phyloP scores from a whole-genome alignment of 2,329 filamentous ascomycete genomes.

The Alternaria sp. region DNA sequence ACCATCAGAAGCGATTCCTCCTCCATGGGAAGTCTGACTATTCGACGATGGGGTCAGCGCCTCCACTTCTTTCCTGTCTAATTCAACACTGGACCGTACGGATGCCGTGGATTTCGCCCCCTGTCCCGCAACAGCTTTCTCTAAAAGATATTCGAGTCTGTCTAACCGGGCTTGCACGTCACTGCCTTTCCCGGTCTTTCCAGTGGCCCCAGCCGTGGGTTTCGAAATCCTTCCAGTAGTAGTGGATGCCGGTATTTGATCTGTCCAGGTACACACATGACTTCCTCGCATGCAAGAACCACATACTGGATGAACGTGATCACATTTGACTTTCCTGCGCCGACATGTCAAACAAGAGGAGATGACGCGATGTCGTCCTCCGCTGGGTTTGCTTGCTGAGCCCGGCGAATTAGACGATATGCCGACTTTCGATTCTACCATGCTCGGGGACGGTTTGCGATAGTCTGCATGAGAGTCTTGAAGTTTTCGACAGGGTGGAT shows the following conservation, averaged over 20 bases:
- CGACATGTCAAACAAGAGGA: conserved; percentile 49
- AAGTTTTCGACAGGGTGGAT: conserved; percentile 21
- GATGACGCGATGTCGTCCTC: conserved; percentile 46
- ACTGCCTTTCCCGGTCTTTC: conserved; percentile 32
- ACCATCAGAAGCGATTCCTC: conserved; percentile 46
- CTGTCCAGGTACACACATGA: conserved; percentile 47
- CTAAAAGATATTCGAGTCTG: conserved; percentile 45
- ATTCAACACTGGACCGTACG: conserved; percentile 24
- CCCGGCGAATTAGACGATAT: conserved; percentile 33
- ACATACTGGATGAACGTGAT: conserved; percentile 48
- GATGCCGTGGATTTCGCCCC: conserved; percentile 16
- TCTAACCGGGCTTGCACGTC: conserved; percentile 48
- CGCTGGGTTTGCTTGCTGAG: conserved; percentile 31
- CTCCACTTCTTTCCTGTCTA: conserved; percentile 31
- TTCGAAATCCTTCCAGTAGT: conserved; percentile 37
- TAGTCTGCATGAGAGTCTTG: conserved; percentile 11
- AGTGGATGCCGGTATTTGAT: conserved; percentile 29
- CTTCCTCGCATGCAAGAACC: conserved; percentile 47
- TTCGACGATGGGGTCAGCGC: conserved; percentile 39
- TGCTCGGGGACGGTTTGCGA: conserved; percentile 14
- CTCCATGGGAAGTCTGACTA: conserved; percentile 42
- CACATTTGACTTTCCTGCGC: conserved; percentile 48
- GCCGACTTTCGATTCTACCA: conserved; percentile 33
- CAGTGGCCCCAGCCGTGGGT: conserved; percentile 15
- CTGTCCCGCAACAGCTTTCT: conserved; percentile 41